A percentile compares a stretch with the other conserved stretches of the same genome.
Evolutionary conservation across 2,329 filamentous ascomycete genomes (phyloP).

Genomic region (Epicoccum sorghinum): DNA sequence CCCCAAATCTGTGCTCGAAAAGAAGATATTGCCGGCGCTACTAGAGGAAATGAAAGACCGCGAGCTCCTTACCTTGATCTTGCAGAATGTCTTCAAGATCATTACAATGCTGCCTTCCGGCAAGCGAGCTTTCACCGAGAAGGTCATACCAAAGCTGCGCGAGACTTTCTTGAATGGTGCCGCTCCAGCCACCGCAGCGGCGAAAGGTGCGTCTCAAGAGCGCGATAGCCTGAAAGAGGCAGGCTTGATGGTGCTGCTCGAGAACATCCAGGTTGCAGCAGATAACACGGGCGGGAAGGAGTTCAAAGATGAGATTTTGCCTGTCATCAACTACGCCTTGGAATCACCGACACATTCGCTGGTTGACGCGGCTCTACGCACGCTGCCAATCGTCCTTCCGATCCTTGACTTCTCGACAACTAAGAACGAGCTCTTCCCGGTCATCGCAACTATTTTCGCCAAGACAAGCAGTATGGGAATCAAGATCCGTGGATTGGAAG

Average conservation of each 20-base stretch:
- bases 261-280: slow-evolving; percentile 77
- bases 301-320: slow-evolving; percentile 94
- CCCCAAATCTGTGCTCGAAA: slow-evolving; percentile 90
- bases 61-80: slow-evolving; percentile 80
- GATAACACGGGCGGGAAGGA: slow-evolving; percentile 87
- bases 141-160: slow-evolving; percentile 81
- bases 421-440: slow-evolving; percentile 94
- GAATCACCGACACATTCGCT: slow-evolving; percentile 89
- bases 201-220: slow-evolving; percentile 62
- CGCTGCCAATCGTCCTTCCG: slow-evolving; percentile 79
- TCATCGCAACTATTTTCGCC: slow-evolving; percentile 87
- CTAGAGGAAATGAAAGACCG: slow-evolving; percentile 94
- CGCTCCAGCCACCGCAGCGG: slow-evolving; percentile 52
- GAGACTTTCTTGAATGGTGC: slow-evolving; percentile 75
- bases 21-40: slow-evolving; percentile 87
- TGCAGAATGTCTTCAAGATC: slow-evolving; percentile 93
- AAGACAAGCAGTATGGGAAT: slow-evolving; percentile 93
- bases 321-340: slow-evolving; percentile 81
- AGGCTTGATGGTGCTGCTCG: slow-evolving; percentile 87
- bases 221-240: slow-evolving; percentile 85
- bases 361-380: slow-evolving; percentile 82
- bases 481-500: slow-evolving; percentile 89
- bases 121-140: slow-evolving; percentile 80
- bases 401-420: slow-evolving; percentile 95
- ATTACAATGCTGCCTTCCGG: slow-evolving; percentile 75